Evolutionary conservation across 73 alveolate genomes (phyloP), one percentile per base, ranked within the genome.

Genomic region (Tetrahymena thermophila): DNA sequence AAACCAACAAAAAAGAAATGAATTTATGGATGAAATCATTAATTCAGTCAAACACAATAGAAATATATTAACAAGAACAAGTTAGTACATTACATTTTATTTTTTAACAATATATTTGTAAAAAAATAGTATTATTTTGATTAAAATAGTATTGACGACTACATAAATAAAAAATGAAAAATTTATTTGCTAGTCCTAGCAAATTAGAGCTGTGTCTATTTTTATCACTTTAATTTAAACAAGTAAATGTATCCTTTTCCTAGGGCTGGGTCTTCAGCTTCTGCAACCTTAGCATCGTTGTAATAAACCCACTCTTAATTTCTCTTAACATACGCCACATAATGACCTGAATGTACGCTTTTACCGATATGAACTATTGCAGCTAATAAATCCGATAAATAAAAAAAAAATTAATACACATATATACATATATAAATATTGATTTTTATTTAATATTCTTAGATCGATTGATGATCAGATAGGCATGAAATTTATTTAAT

Each of bases 211-310:
- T 13, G 37, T 71, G 17, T 11, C 89, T 28, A 71, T 71, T 28
- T 8, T n/a, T 17, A 28, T 71, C 89, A 71, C 89, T 71, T 71
- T 71, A 71, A 71, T 25, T 96, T 98, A 97, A 98, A 98, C 96
- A 99, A 97, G 95, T 98, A 99, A 96, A 99, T 98, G 96, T 98
- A 98, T 85, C 99, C 99, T 94, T 99, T 99, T 34, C 98, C 97
- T 85, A 98, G 96, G 21, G 99, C 99, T 1, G 99, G 99, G 55
- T 99, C 99, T 57, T 96, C 96, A 94, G 99, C 96, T 37, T 97
- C 97, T 38, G 99, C 99, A 21, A 99, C 99, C 96, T 98, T 99
- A 93, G 97, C 97, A 97, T 99, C 99, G 96, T 99, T 99, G 94
- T 94, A 99, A 94, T 98, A 96, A 95, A 98, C 98, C 99, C 99